Base-by-base conservation (phyloP, 768 basidiomycete species). In the Brasilioporus rufonigricans region DNA sequence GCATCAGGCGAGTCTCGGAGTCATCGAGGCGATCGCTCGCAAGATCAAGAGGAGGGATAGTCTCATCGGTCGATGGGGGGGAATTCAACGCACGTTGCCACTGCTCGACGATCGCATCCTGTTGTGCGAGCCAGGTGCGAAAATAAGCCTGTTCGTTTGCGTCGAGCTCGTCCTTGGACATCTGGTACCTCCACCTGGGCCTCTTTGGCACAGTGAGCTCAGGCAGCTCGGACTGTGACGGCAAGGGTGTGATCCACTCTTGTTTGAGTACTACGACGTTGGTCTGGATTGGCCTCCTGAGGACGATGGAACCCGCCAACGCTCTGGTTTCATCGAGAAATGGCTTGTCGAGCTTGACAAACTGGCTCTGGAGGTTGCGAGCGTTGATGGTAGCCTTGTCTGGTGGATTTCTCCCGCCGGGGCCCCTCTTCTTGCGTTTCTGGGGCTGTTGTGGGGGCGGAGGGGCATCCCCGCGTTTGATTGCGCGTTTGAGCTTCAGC, bases 91-190 rank as follows among this genome's bases (percentile, higher is more conserved):
- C 55, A 31, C 64, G 65, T 43, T 75, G 76, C 85, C 87, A 89
- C 16, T 73, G 69, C 18, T 74, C 69, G 38, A 91, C 74, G 23
- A 75, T 64, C 7, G 72, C 69, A 61, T 93, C 87, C 4, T 85
- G 88, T 61, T 82, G 74, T 5, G 73, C 68, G 19, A 92, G 73
- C 93, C 94, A 97, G 65, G 85, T 87, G 52, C 73, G 79, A 73
- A 93, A 95, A 36, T 85, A 44, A 0, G 86, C 91, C 65, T 93
- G 90, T 71, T 98, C 95, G 66, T 96, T 97, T 50, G 76, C 78
- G 65, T 98, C 93, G 16, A 98, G 86, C 71, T 94, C 90, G 23
- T 80, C 83, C 76, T 96, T 98, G 38, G 85, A 79, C 85, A 89
- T 89, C 23, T 89, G 86, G 67, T 84, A 91, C 19, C 81, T 76